phyloP scores from a whole-genome alignment of 257 asterid genomes.

The Voacanga thouarsii region DNA sequence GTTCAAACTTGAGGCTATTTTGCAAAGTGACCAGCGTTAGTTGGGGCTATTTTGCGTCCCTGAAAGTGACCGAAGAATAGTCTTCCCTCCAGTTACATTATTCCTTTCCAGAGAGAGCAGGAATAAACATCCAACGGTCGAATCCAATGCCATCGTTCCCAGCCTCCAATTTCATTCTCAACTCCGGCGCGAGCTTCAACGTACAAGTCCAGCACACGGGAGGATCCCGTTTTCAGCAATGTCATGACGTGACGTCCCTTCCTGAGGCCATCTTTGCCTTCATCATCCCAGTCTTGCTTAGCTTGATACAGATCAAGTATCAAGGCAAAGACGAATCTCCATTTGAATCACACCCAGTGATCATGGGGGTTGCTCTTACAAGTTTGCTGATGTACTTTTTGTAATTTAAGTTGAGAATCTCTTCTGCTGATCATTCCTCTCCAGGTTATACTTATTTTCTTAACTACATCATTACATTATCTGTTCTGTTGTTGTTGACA shows the following conservation, averaged over 20 bases:
- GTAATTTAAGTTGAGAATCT: not conserved
- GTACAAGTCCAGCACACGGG: no score
- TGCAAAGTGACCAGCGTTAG: no score
- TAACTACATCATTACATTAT: not conserved
- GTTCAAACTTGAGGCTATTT: no score
- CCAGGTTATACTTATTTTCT: not conserved
- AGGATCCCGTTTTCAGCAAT: no score
- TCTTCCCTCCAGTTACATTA: no score
- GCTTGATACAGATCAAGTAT: not conserved
- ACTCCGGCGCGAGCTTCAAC: no score
- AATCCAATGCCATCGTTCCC: no score
- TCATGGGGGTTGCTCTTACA: not conserved
- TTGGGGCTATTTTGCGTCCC: no score
- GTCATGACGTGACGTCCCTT: not conserved
- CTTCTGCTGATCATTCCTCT: not conserved
- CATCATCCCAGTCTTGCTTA: not conserved
- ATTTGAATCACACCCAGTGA: conserved; percentile 8
- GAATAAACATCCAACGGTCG: no score
- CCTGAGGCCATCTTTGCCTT: not conserved
- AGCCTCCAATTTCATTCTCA: no score
- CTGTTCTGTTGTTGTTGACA: conserved; percentile 2
- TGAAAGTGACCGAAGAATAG: no score
- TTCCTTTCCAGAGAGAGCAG: no score
- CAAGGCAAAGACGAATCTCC: conserved; percentile 14
- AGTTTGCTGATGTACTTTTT: conserved; percentile 5